A percentile compares a stretch with the other conserved stretches of the same genome.
These are phyloP conservation scores for Wickerhamiella nectarea DNA, from an alignment of 805 yeast genomes.

Conservation along the genomic window DNA sequence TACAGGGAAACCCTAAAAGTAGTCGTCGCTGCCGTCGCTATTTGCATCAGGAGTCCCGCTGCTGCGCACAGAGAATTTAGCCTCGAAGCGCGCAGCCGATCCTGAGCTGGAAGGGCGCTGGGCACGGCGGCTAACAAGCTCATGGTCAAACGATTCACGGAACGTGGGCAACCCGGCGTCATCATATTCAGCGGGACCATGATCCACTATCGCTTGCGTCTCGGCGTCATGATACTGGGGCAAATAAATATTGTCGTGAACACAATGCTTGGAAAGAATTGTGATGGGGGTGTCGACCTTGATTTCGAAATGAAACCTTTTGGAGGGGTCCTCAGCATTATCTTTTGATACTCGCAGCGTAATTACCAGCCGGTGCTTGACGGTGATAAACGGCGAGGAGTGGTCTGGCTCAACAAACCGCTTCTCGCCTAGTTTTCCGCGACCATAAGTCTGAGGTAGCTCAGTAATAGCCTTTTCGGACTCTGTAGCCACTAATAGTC, in stretches of 20 bases:
- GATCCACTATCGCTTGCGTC: background rate
- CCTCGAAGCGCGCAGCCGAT: background rate
- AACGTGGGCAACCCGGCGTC: constrained; percentile 20
- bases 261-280: constrained; percentile 21
- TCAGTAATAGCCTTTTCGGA: constrained; percentile 13
- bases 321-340: constrained; percentile 4
- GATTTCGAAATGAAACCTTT: constrained; percentile 18
- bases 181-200: background rate
- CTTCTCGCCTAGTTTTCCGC: constrained; percentile 19
- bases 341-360: constrained; percentile 18
- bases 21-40: background rate
- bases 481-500: constrained; percentile 13
- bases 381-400: constrained; percentile 18
- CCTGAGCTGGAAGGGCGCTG: background rate
- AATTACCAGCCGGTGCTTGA: constrained; percentile 18
- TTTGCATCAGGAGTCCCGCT: constrained; percentile 2
- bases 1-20: background rate
- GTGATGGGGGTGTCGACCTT: constrained; percentile 20
- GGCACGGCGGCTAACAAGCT: constrained; percentile 14
- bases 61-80: constrained; percentile 8
- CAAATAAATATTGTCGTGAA: constrained; percentile 21
- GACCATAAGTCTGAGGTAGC: constrained; percentile 17
- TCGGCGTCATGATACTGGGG: constrained; percentile 20
- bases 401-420: constrained; percentile 21
- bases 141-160: constrained; percentile 20